Conservation (phyloP, 2,329 filamentous ascomycete species). For the Coniochaeta prunicola region DNA sequence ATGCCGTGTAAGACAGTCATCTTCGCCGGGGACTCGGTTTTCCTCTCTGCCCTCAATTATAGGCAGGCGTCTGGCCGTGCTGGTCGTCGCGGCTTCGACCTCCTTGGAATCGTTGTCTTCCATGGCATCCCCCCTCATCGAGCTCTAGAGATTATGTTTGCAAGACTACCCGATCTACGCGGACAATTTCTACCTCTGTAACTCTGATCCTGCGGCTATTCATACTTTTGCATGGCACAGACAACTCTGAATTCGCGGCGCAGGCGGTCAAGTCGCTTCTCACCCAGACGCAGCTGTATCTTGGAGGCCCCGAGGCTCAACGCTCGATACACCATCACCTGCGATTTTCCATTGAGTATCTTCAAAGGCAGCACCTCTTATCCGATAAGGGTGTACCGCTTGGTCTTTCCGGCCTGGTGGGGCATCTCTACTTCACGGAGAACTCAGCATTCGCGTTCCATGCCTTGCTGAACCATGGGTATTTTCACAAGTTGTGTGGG, state of each 20-base stretch:
- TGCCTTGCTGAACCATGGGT: conserved; percentile 62
- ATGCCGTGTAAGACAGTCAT: conserved; percentile 80
- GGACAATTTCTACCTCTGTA: conserved; percentile 76
- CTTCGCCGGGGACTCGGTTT: conserved; percentile 67
- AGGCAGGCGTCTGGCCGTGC: conserved; percentile 71
- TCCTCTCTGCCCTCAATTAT: conserved; percentile 68
- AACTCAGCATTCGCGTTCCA: conserved; percentile 73
- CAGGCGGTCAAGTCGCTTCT: conserved; percentile 59
- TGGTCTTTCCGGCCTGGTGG: conserved; percentile 64
- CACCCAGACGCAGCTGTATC: conserved; percentile 61
- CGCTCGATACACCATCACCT: conserved; percentile 68
- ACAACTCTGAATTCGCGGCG: conserved; percentile 53
- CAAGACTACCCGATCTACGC: conserved; percentile 63
- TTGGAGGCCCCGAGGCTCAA: conserved; percentile 61
- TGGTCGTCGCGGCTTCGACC: conserved; percentile 72
- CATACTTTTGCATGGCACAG: conserved; percentile 58
- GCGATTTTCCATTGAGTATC: conserved; percentile 74
- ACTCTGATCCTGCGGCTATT: conserved; percentile 64
- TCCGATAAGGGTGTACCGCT: conserved; percentile 53
- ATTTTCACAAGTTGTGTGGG: conserved; percentile 56
- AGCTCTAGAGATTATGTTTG: conserved; percentile 63
- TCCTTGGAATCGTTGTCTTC: conserved; percentile 76
- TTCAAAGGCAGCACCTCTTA: conserved; percentile 61
- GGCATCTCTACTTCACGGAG: conserved; percentile 70
- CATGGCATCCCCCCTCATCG: conserved; percentile 55